Base-by-base conservation (phyloP, 768 basidiomycete species). In the Podaxis sp. region DNA sequence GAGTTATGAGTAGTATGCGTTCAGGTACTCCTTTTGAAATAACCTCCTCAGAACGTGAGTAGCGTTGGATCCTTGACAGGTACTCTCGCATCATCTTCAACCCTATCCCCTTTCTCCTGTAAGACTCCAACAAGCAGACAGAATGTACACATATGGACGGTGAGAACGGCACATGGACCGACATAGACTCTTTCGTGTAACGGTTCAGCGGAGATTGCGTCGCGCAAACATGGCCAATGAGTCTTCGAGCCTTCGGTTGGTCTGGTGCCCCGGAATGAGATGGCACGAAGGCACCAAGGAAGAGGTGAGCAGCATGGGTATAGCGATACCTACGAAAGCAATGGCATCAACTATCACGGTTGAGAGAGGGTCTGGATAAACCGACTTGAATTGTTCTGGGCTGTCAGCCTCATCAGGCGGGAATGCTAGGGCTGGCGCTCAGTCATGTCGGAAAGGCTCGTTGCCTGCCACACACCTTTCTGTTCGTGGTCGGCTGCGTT, bases 121-220 rank as follows among this genome's bases (percentile, higher is more conserved):
- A 74, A 3, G 71, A 61, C 0, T 76, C 68, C 3, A 76, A 64
- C 12, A 91, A 82, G 66, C 85, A 87, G 22, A 91, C 82, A 11
- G 87, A 86, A 71, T 92, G 90, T 49, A 92, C 80, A 70, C 87
- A 89, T 56, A 90, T 82, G 4, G 84, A 82, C 0, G 76, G 55
- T 0, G 81, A 74, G 7, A 69, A 66, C 0, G 87, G 82, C 43
- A 82, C 79, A 66, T 92, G 89, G 0, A 70, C 79, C 0, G 80
- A 79, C 90, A 92, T 91, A 4, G 89, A 87, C 22, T 78, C 81
- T 65, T 88, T 85, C 11, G 86, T 87, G 51, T 90, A 76, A 4
- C 79, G 75, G 2, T 70, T 46, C 1, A 79, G 77, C 1, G 81
- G 72, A 0, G 89, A 85, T 33, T 84, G 82, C 0, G 90, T 91